These are phyloP conservation scores for Acacia pycnantha DNA, from an alignment of 331 rosid genomes.

Conservation along the genomic window DNA sequence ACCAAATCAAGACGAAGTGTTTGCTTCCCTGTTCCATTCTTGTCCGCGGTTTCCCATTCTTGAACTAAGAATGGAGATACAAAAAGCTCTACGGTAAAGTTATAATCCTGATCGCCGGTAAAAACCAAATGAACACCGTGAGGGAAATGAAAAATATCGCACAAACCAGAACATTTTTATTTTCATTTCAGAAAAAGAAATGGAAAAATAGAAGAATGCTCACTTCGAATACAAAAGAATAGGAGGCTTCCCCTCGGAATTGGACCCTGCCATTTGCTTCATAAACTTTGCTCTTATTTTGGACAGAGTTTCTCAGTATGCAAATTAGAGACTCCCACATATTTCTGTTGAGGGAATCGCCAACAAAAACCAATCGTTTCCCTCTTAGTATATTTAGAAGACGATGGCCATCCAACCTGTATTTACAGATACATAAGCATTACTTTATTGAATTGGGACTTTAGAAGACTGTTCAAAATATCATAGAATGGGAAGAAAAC, in stretches of 20 bases:
- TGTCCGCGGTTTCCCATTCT: constrained; percentile 78
- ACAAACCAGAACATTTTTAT: background rate
- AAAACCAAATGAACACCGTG: constrained; percentile 10
- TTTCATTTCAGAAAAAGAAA: background rate
- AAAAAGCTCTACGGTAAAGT: constrained; percentile 81
- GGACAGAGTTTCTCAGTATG: constrained; percentile 73
- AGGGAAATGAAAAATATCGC: background rate
- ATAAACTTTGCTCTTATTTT: constrained; percentile 57
- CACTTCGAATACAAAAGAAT: constrained; percentile 85
- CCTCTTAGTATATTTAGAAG: constrained; percentile 80
- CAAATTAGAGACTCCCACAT: constrained; percentile 99
- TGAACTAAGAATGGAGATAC: constrained; percentile 94
- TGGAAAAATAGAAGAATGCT: constrained; percentile 6
- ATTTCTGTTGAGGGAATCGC: constrained; percentile 93
- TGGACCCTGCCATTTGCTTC: constrained; percentile 75
- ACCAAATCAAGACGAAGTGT: constrained; percentile 92
- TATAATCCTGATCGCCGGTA: constrained; percentile 60
- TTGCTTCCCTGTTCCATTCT: constrained; percentile 75
- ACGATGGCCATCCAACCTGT: constrained; percentile 67
- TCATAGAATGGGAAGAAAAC: constrained; percentile 2
- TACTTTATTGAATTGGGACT: background rate
- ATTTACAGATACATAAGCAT: constrained; percentile 13
- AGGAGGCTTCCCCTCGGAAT: constrained; percentile 86
- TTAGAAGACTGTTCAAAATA: background rate
- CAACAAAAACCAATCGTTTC: constrained; percentile 84